These are phyloP conservation scores for Diaporthe caulivora DNA, from an alignment of 2,329 filamentous ascomycete genomes.

Conservation along the genomic window DNA sequence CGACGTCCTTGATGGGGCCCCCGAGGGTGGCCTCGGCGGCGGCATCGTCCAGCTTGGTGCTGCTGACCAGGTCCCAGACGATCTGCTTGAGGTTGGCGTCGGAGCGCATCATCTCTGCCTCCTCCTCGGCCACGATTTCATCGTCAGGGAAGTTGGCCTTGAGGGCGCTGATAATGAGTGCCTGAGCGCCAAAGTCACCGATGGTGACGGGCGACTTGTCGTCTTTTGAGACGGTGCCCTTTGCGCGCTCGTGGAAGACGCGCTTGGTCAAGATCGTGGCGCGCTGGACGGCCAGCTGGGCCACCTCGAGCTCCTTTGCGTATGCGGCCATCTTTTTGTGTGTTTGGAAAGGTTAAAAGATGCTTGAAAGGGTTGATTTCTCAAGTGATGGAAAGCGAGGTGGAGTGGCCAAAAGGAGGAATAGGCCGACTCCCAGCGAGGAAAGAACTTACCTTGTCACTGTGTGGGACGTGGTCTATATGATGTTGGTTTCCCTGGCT, in stretches of 20 bases:
- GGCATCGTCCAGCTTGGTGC: slow-evolving; percentile 75
- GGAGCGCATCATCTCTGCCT: slow-evolving; percentile 82
- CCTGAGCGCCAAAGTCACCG: slow-evolving; percentile 97
- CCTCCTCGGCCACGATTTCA: slow-evolving; percentile 94
- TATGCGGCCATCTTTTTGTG: slow-evolving; percentile 75
- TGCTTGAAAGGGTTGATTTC: background rate
- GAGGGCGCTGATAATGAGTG: slow-evolving; percentile 92
- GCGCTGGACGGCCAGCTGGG: slow-evolving; percentile 89
- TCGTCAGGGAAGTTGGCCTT: slow-evolving; percentile 91
- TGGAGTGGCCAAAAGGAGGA: background rate
- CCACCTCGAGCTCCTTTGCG: slow-evolving; percentile 82
- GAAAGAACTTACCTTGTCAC: slow-evolving; percentile 6
- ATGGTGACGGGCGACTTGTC: slow-evolving; percentile 98
- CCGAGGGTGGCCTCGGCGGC: slow-evolving; percentile 75
- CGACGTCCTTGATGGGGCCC: slow-evolving; percentile 73
- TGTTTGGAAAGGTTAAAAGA: slow-evolving; percentile 29
- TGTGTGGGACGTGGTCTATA: slow-evolving; percentile 13
- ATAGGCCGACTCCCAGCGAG: background rate
- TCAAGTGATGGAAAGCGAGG: background rate
- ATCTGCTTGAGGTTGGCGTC: slow-evolving; percentile 77
- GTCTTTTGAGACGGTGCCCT: slow-evolving; percentile 93
- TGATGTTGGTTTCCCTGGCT: slow-evolving; percentile 32
- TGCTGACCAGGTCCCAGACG: slow-evolving; percentile 86
- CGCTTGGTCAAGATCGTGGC: slow-evolving; percentile 68
- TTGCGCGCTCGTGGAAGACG: slow-evolving; percentile 83